phyloP scores from a whole-genome alignment of 1,284 basidiomycete genomes.

The Leccinum griseonigrum region DNA sequence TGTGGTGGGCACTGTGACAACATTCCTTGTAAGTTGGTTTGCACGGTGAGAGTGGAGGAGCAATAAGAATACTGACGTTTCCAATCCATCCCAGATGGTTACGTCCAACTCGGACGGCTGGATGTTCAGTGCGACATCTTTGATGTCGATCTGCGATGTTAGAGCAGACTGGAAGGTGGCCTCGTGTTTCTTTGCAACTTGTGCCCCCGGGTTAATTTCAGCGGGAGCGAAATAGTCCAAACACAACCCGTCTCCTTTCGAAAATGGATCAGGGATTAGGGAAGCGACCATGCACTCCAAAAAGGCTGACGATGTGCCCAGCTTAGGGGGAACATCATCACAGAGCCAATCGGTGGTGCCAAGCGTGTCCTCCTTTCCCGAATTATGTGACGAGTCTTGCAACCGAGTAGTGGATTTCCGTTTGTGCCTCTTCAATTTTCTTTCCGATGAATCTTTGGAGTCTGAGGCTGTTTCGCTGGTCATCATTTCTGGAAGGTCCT shows the following conservation, averaged over 20 bases:
- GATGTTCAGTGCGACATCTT: slow-evolving; percentile 20
- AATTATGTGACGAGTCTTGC: neutral
- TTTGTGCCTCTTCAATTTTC: neutral
- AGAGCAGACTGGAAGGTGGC: neutral
- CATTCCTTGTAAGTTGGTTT: neutral
- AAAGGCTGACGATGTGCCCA: neutral
- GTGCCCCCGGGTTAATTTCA: neutral
- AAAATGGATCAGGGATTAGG: neutral
- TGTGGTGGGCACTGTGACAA: slow-evolving; percentile 14
- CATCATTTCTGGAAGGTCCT: neutral
- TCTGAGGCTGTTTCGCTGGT: neutral
- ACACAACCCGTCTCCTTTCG: neutral
- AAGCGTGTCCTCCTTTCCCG: neutral
- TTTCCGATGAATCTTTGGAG: neutral
- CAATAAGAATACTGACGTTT: slow-evolving; percentile 15
- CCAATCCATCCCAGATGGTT: slow-evolving; percentile 27
- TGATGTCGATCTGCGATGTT: neutral
- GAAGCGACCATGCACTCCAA: neutral
- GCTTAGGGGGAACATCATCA: slow-evolving; percentile 1
- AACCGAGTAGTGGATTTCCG: slow-evolving; percentile 1
- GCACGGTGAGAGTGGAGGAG: neutral
- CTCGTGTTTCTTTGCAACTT: neutral
- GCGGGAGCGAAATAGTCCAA: neutral
- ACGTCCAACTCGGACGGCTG: slow-evolving; percentile 10
- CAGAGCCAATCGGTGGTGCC: slow-evolving; percentile 4